These are phyloP conservation scores for Melaleuca quinquenervia DNA, from an alignment of 345 rosid genomes.

Conservation along the genomic window DNA sequence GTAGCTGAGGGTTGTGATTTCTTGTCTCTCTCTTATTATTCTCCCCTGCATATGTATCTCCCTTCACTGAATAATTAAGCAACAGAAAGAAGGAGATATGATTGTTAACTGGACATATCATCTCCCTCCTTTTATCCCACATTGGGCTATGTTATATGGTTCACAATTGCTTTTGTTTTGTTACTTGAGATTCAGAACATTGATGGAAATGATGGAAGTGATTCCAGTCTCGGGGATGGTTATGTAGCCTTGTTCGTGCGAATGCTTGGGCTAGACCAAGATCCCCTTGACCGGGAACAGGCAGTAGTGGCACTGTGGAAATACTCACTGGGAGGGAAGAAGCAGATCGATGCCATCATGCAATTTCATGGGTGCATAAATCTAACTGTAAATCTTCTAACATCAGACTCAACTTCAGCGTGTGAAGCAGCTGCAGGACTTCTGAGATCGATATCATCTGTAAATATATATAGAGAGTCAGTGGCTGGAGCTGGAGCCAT, in stretches of 20 bases:
- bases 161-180: not conserved
- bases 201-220: conserved; percentile 18
- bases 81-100: not conserved
- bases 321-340: conserved; percentile 73
- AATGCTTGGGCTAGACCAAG: conserved; percentile 87
- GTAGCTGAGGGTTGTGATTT: not conserved
- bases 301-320: conserved; percentile 71
- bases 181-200: conserved; percentile 17
- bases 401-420: conserved; percentile 45
- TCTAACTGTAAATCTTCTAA: conserved; percentile 64
- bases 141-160: not conserved
- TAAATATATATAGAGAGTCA: conserved; percentile 51
- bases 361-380: conserved; percentile 69
- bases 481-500: conserved; percentile 84
- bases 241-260: conserved; percentile 66
- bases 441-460: conserved; percentile 53
- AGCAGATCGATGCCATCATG: conserved; percentile 66
- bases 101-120: not conserved
- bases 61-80: not conserved
- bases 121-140: not conserved
- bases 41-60: not conserved
- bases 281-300: conserved; percentile 74
- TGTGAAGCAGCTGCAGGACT: conserved; percentile 89
- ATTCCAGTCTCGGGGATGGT: conserved; percentile 44
- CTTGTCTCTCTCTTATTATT: not conserved